Base-by-base conservation (phyloP, 2,329 filamentous ascomycete genomes). In the Spiromastix sp. region DNA sequence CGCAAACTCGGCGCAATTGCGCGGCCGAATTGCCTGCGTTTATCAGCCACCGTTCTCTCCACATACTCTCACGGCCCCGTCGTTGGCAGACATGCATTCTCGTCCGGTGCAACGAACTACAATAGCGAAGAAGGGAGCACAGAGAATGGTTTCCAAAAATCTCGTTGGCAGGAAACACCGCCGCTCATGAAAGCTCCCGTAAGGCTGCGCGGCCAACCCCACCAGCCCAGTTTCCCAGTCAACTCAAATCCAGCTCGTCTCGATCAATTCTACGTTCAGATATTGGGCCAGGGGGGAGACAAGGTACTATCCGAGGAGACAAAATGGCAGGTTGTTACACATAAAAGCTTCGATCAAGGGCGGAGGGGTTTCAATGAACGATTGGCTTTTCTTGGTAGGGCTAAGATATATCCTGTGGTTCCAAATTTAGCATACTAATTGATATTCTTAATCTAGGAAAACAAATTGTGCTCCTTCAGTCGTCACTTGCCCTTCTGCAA, bases 261-360 rank as follows among this genome's bases (percentile, higher is more conserved):
- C 37, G 81, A 96, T 56, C 67, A 73, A 32, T 81, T 85, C 59
- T 93, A 95, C 59, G 70, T 73, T 46, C 69, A 70, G 35, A 72
- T 96, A 47, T 64, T 96, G 37, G 89, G 87, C 4, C 68, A 67
- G 30, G 77, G 72, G 30, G 84, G 83, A 38, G 74, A 82, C 47
- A 74, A 72, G 48, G 58, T 91, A 56, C 68, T 98, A 39, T 79
- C 81, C 2, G 87, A 95, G 11, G 89, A 98, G 64, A 70, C 91
- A 42, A 96, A 95, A 66, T 98, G 91, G 91, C 67, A 96, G 52
- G 87, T 87, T 19, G 76, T 98, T 37, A 98, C 91, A 46, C 91
- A 96, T 61, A 96, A 96, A 74, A 95, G 86, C 62, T 96, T 94
- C 54, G 89, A 98, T 56, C 86, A 96, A 55, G 91, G 87, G 34